phyloP scores from a whole-genome alignment of 2,329 filamentous ascomycete genomes.

The Parastagonospora avenae region DNA sequence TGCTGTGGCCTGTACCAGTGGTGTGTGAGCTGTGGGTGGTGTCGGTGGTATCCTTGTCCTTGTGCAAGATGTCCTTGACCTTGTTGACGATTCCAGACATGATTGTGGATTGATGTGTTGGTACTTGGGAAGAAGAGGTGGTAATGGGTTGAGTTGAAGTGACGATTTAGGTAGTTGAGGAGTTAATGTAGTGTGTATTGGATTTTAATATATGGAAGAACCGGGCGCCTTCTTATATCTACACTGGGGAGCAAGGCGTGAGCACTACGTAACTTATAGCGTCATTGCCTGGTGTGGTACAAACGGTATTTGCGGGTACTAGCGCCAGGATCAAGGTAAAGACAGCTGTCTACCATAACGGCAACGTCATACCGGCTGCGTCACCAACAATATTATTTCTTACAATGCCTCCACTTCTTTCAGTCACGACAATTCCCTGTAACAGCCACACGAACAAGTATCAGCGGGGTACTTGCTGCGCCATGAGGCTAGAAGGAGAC shows the following conservation, averaged over 20 bases:
- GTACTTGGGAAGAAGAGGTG: background rate
- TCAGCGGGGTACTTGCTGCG: background rate
- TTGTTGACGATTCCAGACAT: slow-evolving; percentile 3
- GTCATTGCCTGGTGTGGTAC: background rate
- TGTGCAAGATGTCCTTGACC: slow-evolving; percentile 1
- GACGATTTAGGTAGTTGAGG: background rate
- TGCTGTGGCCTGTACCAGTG: background rate
- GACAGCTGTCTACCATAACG: no score
- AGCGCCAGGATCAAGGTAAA: no score
- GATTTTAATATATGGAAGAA: background rate
- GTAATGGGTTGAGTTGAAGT: background rate
- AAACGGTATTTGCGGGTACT: no score
- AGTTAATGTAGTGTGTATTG: background rate
- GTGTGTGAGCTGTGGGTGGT: background rate
- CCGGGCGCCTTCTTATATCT: background rate
- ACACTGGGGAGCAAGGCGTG: background rate
- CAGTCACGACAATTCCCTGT: background rate
- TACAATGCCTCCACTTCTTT: background rate
- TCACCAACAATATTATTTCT: background rate
- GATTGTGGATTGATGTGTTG: background rate
- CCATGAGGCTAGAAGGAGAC: background rate
- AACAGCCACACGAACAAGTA: slow-evolving; percentile 1
- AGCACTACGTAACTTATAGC: background rate
- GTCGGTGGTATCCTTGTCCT: slow-evolving; percentile 1
- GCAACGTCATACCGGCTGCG: no score